A percentile compares a stretch with the other conserved stretches of the same genome.
These are phyloP conservation scores for Exophiala xenobiotica DNA, from an alignment of 2,329 filamentous ascomycete species.

Conservation along the genomic window DNA sequence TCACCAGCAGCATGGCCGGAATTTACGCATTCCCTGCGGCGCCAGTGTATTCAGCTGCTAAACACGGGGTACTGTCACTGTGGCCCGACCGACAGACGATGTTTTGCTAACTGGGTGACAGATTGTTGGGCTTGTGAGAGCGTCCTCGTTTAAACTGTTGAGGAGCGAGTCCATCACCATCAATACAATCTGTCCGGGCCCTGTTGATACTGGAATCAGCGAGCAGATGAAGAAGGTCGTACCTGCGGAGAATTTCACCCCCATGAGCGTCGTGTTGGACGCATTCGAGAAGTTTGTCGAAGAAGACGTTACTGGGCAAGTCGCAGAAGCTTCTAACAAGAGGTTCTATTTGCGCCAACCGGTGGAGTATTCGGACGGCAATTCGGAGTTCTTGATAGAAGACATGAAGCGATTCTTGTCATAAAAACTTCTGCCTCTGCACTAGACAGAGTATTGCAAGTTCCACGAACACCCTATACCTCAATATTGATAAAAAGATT, in stretches of 20 bases:
- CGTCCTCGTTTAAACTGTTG: background rate
- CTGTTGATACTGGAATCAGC: slow-evolving; percentile 6
- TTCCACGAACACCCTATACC: too few relatives aligned
- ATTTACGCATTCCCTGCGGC: slow-evolving; percentile 2
- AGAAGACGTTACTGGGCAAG: slow-evolving; percentile 2
- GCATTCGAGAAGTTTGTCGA: slow-evolving; percentile 3
- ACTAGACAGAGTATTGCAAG: too few relatives aligned
- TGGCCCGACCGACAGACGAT: too few relatives aligned
- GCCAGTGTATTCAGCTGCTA: slow-evolving; percentile 3
- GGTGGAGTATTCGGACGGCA: slow-evolving; percentile 1
- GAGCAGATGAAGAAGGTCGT: slow-evolving; percentile 4
- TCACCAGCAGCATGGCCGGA: slow-evolving; percentile 5
- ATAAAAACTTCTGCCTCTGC: too few relatives aligned
- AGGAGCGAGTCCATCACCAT: background rate
- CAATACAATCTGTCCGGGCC: slow-evolving; percentile 3
- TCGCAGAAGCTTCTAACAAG: background rate
- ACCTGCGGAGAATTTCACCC: background rate
- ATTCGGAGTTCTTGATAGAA: background rate
- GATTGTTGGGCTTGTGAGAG: slow-evolving; percentile 6
- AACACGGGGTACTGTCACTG: background rate
- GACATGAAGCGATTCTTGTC: too few relatives aligned
- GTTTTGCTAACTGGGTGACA: background rate
- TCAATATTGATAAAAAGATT: too few relatives aligned
- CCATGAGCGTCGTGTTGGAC: slow-evolving; percentile 3
- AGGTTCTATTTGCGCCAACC: slow-evolving; percentile 1